Conservation (phyloP, 257 asterid species). For the Penstemon davidsonii region DNA sequence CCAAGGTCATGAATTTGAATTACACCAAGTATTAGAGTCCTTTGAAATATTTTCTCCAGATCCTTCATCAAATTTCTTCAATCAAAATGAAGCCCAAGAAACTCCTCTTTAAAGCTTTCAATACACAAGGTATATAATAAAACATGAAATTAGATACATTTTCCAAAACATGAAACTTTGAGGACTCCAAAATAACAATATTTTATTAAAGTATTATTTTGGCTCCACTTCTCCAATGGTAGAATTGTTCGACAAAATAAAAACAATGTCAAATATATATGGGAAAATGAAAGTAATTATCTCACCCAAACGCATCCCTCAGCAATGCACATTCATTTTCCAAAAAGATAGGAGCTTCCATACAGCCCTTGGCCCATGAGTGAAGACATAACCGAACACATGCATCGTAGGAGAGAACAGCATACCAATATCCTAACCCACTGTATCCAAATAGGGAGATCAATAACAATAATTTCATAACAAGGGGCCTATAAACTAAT, state of each 20-base stretch:
- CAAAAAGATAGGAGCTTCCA: conserved; percentile 76
- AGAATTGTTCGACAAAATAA: conserved; percentile 10
- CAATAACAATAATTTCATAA: conserved; percentile 19
- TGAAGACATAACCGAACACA: conserved; percentile 93
- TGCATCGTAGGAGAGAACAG: conserved; percentile 83
- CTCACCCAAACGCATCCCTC: conserved; percentile 85
- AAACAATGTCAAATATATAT: conserved; percentile 4
- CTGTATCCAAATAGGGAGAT: conserved; percentile 44
- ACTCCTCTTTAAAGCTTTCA: neutral
- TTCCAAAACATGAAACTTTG: neutral
- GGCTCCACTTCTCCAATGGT: neutral
- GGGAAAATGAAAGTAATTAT: conserved; percentile 8
- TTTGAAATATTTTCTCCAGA: too few relatives aligned
- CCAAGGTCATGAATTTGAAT: too few relatives aligned
- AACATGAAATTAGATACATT: neutral
- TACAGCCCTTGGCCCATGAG: conserved; percentile 75
- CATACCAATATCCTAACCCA: conserved; percentile 82
- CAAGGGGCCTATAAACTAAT: neutral
- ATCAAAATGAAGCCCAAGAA: neutral
- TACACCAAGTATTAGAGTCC: too few relatives aligned
- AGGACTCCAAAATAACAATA: neutral
- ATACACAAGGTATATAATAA: neutral
- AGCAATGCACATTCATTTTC: conserved; percentile 85
- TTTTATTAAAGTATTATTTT: neutral
- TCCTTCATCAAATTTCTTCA: too few relatives aligned